A percentile compares a stretch with the other conserved stretches of the same genome.
These are phyloP conservation scores for Rhynchosporium graminicola DNA, from an alignment of 2,329 filamentous ascomycete genomes.

Conservation along the genomic window DNA sequence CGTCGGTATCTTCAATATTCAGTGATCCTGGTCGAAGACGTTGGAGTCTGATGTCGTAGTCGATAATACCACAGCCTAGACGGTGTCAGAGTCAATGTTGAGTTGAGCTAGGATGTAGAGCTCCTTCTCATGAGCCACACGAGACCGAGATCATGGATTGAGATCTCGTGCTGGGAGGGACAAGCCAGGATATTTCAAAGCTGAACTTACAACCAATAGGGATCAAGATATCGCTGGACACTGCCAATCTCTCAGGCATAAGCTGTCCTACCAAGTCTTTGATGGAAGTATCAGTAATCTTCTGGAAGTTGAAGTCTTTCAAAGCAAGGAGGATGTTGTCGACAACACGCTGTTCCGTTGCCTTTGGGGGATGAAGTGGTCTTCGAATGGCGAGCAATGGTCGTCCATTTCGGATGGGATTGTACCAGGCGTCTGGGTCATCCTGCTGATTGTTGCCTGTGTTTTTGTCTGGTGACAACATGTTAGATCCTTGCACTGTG, in stretches of 20 bases:
- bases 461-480: background rate
- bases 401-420: conserved; percentile 5
- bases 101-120: background rate
- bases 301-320: conserved; percentile 7
- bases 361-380: background rate
- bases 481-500: background rate
- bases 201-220: conserved; percentile 8
- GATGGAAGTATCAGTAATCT: background rate
- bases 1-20: background rate
- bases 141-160: background rate
- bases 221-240: background rate
- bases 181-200: background rate
- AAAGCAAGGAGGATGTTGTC: background rate
- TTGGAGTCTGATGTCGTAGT: background rate
- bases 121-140: background rate
- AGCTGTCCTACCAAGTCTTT: background rate
- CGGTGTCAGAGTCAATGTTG: background rate
- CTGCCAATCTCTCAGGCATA: background rate
- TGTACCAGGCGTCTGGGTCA: background rate
- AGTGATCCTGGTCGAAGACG: conserved; percentile 6
- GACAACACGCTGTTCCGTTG: background rate
- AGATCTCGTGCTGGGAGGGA: background rate
- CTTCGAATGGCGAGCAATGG: conserved; percentile 1
- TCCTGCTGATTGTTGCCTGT: background rate
- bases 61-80: conserved; percentile 8